These are phyloP conservation scores for Turritis glabra DNA, from an alignment of 345 rosid species.

Conservation along the genomic window DNA sequence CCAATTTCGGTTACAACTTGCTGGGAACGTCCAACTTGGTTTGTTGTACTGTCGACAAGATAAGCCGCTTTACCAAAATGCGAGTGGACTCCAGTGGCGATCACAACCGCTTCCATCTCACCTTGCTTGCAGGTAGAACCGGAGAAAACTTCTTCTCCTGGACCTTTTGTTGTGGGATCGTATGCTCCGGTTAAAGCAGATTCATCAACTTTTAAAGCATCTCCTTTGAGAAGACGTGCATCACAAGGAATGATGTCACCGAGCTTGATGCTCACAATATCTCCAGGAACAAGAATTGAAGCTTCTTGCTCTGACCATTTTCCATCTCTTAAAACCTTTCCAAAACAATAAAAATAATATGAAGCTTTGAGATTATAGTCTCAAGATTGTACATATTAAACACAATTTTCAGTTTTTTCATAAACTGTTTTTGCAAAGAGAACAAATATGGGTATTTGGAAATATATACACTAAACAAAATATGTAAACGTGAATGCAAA, in stretches of 20 bases:
- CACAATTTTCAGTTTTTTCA: too few species aligned
- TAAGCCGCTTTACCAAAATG: neutral
- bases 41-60: neutral
- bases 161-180: neutral
- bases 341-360: too few species aligned
- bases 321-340: neutral
- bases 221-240: neutral
- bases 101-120: neutral
- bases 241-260: neutral
- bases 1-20: neutral
- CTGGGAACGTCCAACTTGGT: neutral
- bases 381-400: too few species aligned
- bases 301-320: neutral
- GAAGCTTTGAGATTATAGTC: too few species aligned
- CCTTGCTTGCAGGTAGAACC: neutral
- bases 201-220: neutral
- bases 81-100: neutral
- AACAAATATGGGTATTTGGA: too few species aligned
- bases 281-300: neutral
- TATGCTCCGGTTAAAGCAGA: neutral
- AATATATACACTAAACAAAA: too few species aligned
- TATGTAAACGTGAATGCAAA: too few species aligned
- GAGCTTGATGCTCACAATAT: neutral
- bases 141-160: neutral
- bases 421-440: too few species aligned